Percentiles rank a stretch among this genome's conserved stretches.
These are phyloP conservation scores for Amphibolis antarctica DNA, from an alignment of 106 monocot species.

Conservation along the genomic window DNA sequence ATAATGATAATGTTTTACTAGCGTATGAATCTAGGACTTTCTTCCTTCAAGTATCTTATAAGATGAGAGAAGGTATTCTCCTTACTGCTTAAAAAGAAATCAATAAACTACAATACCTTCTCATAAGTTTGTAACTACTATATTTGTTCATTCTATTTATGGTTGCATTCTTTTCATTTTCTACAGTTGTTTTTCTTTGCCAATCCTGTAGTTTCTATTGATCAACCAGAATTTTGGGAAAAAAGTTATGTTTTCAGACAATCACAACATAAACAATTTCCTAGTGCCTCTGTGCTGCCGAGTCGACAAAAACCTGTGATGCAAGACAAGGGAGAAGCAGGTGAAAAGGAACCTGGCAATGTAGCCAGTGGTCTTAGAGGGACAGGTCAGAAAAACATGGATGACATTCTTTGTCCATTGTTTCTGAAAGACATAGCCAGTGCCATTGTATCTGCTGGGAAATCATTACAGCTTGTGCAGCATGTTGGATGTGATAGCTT, in stretches of 20 bases:
- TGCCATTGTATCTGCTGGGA: constrained; percentile 89
- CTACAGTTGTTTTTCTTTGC: constrained; percentile 79
- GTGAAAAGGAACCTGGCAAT: constrained; percentile 1
- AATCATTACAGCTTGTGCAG: constrained; percentile 82
- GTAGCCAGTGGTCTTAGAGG: constrained; percentile 11
- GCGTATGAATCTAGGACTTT: too few relatives aligned
- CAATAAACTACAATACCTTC: too few relatives aligned
- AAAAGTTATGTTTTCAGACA: constrained; percentile 62
- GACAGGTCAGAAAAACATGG: constrained; percentile 24
- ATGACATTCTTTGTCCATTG: constrained; percentile 37
- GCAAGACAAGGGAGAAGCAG: constrained; percentile 12
- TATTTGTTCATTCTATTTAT: neutral
- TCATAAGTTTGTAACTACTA: too few relatives aligned
- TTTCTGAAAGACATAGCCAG: constrained; percentile 62
- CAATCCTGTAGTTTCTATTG: constrained; percentile 52
- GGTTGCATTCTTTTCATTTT: constrained; percentile 1
- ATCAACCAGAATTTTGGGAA: constrained; percentile 89
- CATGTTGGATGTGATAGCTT: constrained; percentile 32
- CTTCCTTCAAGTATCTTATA: too few relatives aligned
- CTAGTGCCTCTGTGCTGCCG: neutral
- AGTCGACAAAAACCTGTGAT: constrained; percentile 4
- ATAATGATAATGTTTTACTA: too few relatives aligned
- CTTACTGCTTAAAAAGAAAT: too few relatives aligned
- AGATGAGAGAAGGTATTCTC: too few relatives aligned
- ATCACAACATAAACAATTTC: constrained; percentile 7